Evolutionary conservation across 306 rosid genomes (phyloP), one percentile per base, ranked within the genome.

Genomic region (Lupinus albus): DNA sequence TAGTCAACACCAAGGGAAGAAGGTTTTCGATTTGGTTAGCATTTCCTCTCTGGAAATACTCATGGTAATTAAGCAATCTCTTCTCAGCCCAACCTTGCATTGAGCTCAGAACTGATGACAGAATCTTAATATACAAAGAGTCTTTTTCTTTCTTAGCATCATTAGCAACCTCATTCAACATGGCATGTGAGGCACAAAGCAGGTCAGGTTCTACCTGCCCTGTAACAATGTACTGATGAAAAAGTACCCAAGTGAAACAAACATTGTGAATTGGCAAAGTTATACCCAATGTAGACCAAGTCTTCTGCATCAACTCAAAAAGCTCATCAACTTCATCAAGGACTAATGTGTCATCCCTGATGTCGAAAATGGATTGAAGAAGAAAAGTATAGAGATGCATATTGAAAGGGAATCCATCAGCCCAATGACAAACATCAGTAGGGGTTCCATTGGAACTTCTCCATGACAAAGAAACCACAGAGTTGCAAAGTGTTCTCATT

Each of bases 261-360:
- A 81, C 72, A 25, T 89, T 88, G 80, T 89, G 97, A 38, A 88
- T 75, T 0, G 91, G 78, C 80, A 81, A 64, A 1, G 85, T 84
- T 75, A 89, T 86, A 32, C 97, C 98, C 10, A 93, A 72, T 0
- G 86, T 85, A 1, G 87, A 66, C 98, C 98, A 93, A 0, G 94
- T 88, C 72, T 93, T 93, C 79, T 87, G 86, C 65, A 93, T 88
- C 7, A 93, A 78, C 73, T 93, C 98, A 7, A 93, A 79, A 4
- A 93, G 78, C 83, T 89, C 98, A 14, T 93, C 98, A 25, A 93
- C 90, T 57, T 93, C 97, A 56, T 89, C 98, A 0, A 93, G 89
- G 52, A 93, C 98, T 18, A 78, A 46, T 0, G 97, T 89, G 20
- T 93, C 96, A 4, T 93, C 98, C 47, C 88, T 67, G 48, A 79